Base-by-base conservation (phyloP, 129 eudicot species). In the Arctium minus region DNA sequence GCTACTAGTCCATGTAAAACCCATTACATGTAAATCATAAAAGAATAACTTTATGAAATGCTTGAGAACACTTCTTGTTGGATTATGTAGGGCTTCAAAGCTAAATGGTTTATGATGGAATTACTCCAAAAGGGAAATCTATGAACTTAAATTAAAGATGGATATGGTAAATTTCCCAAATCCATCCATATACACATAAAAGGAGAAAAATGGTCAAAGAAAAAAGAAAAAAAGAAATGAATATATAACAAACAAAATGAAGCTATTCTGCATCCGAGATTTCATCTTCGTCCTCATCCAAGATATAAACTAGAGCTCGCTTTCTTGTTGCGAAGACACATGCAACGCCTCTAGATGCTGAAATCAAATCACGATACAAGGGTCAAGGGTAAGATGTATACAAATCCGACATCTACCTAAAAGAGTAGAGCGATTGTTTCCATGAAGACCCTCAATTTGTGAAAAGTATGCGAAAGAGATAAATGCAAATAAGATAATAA, bases 291-390 rank as follows among this genome's bases (percentile, higher is more conserved):
- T 93, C 97, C 85, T 93, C 97, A 73, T 96, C 99, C 62, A 96
- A 71, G 60, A 91, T 96, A 80, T 96, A 96, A 69, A 96, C 99
- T 71, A 96, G 85, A 32, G 99, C 99, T 46, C 97, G 99, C 87
- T 90, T 93, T 89, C 94, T 93, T 29, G 92, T 85, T 81, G 91
- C 96, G 72, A 93, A 93, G 72, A 95, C 93, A 84, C 99, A 95
- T 37, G 97, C 97, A 36, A 95, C 97, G 0, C 98, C 99, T 86
- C 99, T 93, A n/a, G 98, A 96, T 86, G 97, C 99, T 93, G 98
- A 83, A 88, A 88, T 32, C 13, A 33, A 68, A 79, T 74, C 70
- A 40, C 4, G 35, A 62, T 37, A 82, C 40, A 73, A 85, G 73
- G 38, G 31, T 79, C 31, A 86, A 62, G 13, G 27, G 27, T 22